These are phyloP conservation scores for Epichloe uncinata DNA, from an alignment of 2,329 filamentous ascomycete species.

Conservation along the genomic window DNA sequence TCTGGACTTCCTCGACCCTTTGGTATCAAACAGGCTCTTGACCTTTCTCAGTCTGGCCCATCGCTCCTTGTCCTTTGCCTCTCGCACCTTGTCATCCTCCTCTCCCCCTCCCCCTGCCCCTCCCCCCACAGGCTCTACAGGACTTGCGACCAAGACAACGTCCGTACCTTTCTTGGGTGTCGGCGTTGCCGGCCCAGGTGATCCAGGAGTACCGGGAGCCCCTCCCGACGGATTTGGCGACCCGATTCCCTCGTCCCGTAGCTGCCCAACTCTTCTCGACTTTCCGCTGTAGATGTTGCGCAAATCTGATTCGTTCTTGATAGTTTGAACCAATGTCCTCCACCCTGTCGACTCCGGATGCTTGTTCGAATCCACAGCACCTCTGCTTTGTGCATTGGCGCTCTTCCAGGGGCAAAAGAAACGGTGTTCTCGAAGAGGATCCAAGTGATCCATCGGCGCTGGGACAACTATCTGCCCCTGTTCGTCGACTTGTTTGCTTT, in stretches of 20 bases:
- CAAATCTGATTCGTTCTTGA: slow-evolving; percentile 46
- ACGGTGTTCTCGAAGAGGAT: slow-evolving; percentile 60
- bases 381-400: slow-evolving; percentile 40
- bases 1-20: slow-evolving; percentile 41
- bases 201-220: slow-evolving; percentile 2
- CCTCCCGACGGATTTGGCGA: neutral
- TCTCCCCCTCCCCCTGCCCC: slow-evolving; percentile 13
- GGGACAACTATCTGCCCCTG: slow-evolving; percentile 39
- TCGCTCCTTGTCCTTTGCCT: slow-evolving; percentile 55
- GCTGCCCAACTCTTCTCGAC: slow-evolving; percentile 12
- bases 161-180: neutral
- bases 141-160: slow-evolving; percentile 4
- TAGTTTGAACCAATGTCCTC: slow-evolving; percentile 38
- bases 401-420: slow-evolving; percentile 78
- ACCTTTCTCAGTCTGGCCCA: slow-evolving; percentile 60
- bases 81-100: slow-evolving; percentile 31
- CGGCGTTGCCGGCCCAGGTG: slow-evolving; percentile 9
- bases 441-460: slow-evolving; percentile 52
- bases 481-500: slow-evolving; percentile 52
- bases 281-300: slow-evolving; percentile 24
- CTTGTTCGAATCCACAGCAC: slow-evolving; percentile 18
- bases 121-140: slow-evolving; percentile 4
- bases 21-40: slow-evolving; percentile 58
- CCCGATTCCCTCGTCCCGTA: neutral
- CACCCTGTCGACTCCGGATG: slow-evolving; percentile 35